phyloP scores from a whole-genome alignment of 768 basidiomycete species.

The Hypsizygus marmoreus region DNA sequence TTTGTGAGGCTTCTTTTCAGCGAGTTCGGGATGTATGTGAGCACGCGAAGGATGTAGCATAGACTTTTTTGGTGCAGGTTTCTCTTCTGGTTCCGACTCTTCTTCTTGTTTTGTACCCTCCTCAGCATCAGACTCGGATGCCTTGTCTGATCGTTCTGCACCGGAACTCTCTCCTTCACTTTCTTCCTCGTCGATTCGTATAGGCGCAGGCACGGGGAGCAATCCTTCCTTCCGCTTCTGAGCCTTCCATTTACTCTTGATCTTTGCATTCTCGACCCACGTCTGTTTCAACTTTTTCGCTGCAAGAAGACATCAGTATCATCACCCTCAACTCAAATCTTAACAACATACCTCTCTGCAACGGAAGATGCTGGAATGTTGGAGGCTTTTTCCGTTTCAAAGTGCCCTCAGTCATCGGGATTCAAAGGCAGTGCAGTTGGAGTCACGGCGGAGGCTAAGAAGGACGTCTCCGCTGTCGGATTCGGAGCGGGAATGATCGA shows the following conservation, averaged over 20 bases:
- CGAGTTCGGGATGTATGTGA: constrained; percentile 26
- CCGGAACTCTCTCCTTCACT: constrained; percentile 12
- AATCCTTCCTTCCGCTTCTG: constrained; percentile 57
- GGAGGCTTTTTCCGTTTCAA: constrained; percentile 64
- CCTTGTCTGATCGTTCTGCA: constrained; percentile 12
- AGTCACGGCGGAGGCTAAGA: constrained; percentile 7
- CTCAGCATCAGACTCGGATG: constrained; percentile 18
- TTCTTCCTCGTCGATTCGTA: constrained; percentile 8
- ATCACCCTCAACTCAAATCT: background rate
- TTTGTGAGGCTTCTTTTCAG: constrained; percentile 16
- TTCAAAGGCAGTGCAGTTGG: constrained; percentile 21
- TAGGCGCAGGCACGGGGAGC: constrained; percentile 19
- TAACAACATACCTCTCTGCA: constrained; percentile 52
- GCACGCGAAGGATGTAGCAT: constrained; percentile 26
- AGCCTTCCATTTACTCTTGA: constrained; percentile 77
- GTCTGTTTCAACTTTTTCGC: constrained; percentile 81
- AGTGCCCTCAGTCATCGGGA: constrained; percentile 22
- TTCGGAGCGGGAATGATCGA: too few relatives aligned
- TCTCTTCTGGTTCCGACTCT: constrained; percentile 14
- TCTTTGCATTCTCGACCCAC: constrained; percentile 78
- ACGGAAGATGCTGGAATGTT: constrained; percentile 68
- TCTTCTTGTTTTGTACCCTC: constrained; percentile 16
- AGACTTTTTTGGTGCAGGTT: constrained; percentile 14
- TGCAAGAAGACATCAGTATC: constrained; percentile 28
- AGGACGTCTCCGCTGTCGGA: too few relatives aligned